These are phyloP conservation scores for Cercospora sesami DNA, from an alignment of 2,329 filamentous ascomycete genomes.

Conservation along the genomic window DNA sequence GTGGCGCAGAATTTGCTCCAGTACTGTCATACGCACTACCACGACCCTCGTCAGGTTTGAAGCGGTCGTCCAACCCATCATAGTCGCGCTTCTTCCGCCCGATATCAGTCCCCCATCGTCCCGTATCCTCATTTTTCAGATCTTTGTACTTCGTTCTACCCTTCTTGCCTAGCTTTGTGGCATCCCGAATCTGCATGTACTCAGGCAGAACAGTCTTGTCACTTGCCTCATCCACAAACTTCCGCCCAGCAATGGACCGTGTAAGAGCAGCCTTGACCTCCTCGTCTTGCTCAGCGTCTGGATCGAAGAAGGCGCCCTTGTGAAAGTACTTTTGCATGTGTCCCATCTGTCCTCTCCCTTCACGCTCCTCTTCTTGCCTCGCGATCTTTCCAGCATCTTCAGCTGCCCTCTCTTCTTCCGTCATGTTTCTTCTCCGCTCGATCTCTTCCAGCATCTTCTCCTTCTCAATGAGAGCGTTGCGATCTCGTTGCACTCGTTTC, in stretches of 20 bases:
- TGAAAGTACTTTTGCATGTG: conserved; percentile 98
- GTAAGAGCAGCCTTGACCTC: conserved; percentile 75
- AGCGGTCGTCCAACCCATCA: conserved; percentile 63
- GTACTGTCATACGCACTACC: conserved; percentile 52
- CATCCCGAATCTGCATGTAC: conserved; percentile 88
- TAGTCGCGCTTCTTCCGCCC: conserved; percentile 52
- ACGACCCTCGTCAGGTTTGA: conserved; percentile 59
- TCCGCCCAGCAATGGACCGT: conserved; percentile 81
- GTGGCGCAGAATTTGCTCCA: conserved; percentile 69
- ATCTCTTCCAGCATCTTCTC: conserved; percentile 87
- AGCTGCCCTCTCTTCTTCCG: conserved; percentile 76
- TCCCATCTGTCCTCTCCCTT: conserved; percentile 73
- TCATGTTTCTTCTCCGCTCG: conserved; percentile 83
- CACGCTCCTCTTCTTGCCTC: conserved; percentile 73
- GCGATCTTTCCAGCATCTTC: conserved; percentile 81
- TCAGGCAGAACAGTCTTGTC: conserved; percentile 83
- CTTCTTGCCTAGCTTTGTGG: conserved; percentile 91
- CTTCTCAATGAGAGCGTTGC: conserved; percentile 71
- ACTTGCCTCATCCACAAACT: conserved; percentile 77
- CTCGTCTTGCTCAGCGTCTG: conserved; percentile 58
- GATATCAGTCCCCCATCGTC: conserved; percentile 69
- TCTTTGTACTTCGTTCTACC: conserved; percentile 88
- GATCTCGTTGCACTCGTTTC: conserved; percentile 80
- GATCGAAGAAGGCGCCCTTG: conserved; percentile 92
- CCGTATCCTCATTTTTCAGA: conserved; percentile 85